phyloP scores from a whole-genome alignment of 768 basidiomycete genomes.

The Suillus americanus region DNA sequence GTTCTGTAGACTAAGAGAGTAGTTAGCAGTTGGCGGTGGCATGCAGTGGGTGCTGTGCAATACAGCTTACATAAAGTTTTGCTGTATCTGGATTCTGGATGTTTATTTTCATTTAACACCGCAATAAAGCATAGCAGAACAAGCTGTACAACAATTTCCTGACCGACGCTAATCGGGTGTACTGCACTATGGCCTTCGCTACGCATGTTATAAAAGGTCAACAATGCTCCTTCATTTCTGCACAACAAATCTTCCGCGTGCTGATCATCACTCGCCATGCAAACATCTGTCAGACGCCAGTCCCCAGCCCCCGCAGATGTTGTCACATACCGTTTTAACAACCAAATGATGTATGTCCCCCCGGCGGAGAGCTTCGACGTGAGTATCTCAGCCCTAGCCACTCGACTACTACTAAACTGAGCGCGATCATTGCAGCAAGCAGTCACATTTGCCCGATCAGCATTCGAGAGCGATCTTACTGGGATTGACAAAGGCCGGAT shows the following conservation, averaged over 20 bases:
- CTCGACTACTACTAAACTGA: not conserved
- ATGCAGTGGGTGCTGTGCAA: no score
- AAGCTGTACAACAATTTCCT: no score
- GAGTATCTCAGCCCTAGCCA: conserved; percentile 12
- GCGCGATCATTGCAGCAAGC: conserved; percentile 39
- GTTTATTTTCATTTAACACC: no score
- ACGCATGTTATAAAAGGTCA: not conserved
- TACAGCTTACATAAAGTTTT: no score
- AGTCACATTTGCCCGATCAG: conserved; percentile 47
- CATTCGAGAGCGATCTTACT: conserved; percentile 43
- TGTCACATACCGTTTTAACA: conserved; percentile 47
- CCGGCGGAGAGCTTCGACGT: conserved; percentile 45
- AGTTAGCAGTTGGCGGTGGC: not conserved
- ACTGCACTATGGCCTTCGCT: not conserved
- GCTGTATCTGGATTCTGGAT: no score
- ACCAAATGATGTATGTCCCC: conserved; percentile 51
- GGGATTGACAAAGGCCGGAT: conserved; percentile 40
- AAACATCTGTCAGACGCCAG: conserved; percentile 13
- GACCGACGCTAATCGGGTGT: not conserved
- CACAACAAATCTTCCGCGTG: not conserved
- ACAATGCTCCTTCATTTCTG: not conserved
- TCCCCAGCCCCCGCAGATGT: conserved; percentile 37
- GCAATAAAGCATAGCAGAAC: no score
- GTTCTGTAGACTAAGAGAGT: not conserved
- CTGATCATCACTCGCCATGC: not conserved